Percentiles rank a stretch among this genome's conserved stretches.
These are phyloP conservation scores for Colletotrichum sojae DNA, from an alignment of 2,329 filamentous ascomycete genomes.

Conservation along the genomic window DNA sequence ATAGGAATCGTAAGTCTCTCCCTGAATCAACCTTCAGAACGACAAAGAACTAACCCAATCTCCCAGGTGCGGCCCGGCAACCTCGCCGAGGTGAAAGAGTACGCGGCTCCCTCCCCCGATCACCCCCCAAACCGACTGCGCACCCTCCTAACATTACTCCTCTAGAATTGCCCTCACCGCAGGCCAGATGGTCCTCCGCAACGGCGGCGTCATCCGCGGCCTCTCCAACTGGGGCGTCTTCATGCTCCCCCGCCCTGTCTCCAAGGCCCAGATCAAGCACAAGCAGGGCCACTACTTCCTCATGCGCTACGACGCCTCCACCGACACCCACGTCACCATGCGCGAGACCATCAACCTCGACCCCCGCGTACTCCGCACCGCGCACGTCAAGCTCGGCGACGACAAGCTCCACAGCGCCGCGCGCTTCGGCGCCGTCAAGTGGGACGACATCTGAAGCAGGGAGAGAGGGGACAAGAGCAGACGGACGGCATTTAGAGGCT, in stretches of 20 bases:
- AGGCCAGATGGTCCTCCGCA: slow-evolving; percentile 84
- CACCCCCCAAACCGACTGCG: slow-evolving; percentile 19
- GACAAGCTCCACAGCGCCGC: slow-evolving; percentile 67
- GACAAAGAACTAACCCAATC: slow-evolving; percentile 23
- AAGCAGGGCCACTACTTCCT: slow-evolving; percentile 95
- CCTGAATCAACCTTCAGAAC: neutral
- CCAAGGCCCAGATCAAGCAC: slow-evolving; percentile 87
- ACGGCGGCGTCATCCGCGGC: slow-evolving; percentile 91
- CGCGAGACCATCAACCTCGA: slow-evolving; percentile 84
- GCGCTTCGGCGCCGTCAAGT: slow-evolving; percentile 64
- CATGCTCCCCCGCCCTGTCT: slow-evolving; percentile 83
- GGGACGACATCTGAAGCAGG: slow-evolving; percentile 53
- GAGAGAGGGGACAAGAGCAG: neutral
- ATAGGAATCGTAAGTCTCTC: slow-evolving; percentile 85
- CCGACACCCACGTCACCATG: slow-evolving; percentile 80
- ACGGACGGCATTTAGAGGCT: neutral
- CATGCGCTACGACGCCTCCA: slow-evolving; percentile 91
- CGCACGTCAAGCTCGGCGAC: slow-evolving; percentile 87
- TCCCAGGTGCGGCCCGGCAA: slow-evolving; percentile 90
- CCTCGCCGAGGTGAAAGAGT: slow-evolving; percentile 96
- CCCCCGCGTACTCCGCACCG: slow-evolving; percentile 89
- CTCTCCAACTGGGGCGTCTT: slow-evolving; percentile 97
- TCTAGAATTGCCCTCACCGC: slow-evolving; percentile 87
- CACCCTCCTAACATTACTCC: neutral
- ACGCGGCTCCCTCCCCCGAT: slow-evolving; percentile 55